phyloP scores from a whole-genome alignment of 768 basidiomycete species.

The Lactifluus echinatus region DNA sequence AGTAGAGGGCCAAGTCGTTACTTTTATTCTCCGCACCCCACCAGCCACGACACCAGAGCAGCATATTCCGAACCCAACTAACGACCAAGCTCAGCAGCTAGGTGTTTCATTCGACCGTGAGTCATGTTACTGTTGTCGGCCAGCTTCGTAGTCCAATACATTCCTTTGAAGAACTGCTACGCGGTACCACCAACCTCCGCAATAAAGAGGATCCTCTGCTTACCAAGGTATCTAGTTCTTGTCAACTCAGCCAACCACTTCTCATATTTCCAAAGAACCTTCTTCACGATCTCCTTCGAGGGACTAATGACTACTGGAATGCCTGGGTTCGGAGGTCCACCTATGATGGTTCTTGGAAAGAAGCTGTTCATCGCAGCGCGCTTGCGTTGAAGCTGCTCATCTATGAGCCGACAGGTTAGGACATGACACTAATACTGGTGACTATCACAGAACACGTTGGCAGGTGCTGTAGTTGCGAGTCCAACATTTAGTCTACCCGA shows the following conservation, averaged over 20 bases:
- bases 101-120: slow-evolving; percentile 40
- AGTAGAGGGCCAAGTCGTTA: slow-evolving; percentile 81
- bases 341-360: slow-evolving; percentile 92
- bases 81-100: slow-evolving; percentile 34
- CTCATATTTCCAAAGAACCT: slow-evolving; percentile 35
- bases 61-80: slow-evolving; percentile 28
- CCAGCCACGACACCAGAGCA: slow-evolving; percentile 32
- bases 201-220: slow-evolving; percentile 64
- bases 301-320: slow-evolving; percentile 79
- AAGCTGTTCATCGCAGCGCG: slow-evolving; percentile 86
- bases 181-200: slow-evolving; percentile 37
- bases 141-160: background rate
- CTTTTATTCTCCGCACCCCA: slow-evolving; percentile 73
- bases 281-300: slow-evolving; percentile 47
- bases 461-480: slow-evolving; percentile 87
- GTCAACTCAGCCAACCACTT: background rate
- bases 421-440: background rate
- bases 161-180: slow-evolving; percentile 31
- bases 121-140: slow-evolving; percentile 7
- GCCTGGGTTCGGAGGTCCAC: slow-evolving; percentile 84
- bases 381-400: slow-evolving; percentile 91
- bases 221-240: slow-evolving; percentile 39
- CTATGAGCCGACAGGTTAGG: slow-evolving; percentile 75
- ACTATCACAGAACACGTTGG: slow-evolving; percentile 5
- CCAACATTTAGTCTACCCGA: slow-evolving; percentile 94